A percentile compares a stretch with the other conserved stretches of the same genome.
phyloP scores from a whole-genome alignment of 345 rosid genomes.

The Kernera saxatilis region DNA sequence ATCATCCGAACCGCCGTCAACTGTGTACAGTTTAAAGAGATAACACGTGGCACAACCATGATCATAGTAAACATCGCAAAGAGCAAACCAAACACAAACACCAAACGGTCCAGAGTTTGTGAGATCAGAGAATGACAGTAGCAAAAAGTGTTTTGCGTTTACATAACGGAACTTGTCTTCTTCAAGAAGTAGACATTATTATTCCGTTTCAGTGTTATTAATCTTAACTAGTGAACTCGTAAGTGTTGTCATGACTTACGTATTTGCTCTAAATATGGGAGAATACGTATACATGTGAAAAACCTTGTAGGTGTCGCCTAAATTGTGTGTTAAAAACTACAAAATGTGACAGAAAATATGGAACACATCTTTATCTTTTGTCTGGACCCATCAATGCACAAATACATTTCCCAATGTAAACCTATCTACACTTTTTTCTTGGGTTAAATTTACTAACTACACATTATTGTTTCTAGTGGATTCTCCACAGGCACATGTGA shows the following conservation, averaged over 20 bases:
- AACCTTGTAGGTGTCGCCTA: neutral
- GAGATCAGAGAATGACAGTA: neutral
- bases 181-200: neutral
- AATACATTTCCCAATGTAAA: neutral
- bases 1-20: no score
- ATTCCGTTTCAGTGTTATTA: neutral
- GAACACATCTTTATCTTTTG: neutral
- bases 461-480: neutral
- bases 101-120: neutral
- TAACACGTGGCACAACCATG: neutral
- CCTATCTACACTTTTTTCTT: neutral
- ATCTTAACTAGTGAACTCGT: neutral
- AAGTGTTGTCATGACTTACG: neutral
- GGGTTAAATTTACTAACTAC: no score
- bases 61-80: neutral
- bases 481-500: neutral
- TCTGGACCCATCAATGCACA: neutral
- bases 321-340: neutral
- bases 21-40: neutral
- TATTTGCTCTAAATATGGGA: neutral
- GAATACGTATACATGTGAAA: neutral
- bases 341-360: neutral
- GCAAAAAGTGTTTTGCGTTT: neutral
- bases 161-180: neutral
- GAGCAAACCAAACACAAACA: neutral